Conservation (phyloP, 2,329 filamentous ascomycete species). For the Ophiosphaerella narmari region DNA sequence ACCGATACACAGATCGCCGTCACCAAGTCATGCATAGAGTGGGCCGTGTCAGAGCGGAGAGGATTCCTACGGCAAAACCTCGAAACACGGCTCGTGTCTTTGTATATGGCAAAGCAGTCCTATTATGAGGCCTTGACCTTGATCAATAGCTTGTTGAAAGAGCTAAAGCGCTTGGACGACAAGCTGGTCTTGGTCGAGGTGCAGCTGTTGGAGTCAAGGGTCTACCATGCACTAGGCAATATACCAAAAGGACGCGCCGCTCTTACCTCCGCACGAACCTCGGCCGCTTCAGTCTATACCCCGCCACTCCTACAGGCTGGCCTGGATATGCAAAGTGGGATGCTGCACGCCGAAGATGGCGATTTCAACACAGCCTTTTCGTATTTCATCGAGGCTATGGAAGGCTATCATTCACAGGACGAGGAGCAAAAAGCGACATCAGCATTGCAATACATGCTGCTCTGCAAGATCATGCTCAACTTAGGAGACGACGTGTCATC, state of each 20-base stretch:
- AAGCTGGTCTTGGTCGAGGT: slow-evolving; percentile 98
- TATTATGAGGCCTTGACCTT: slow-evolving; percentile 97
- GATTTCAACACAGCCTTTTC: slow-evolving; percentile 99
- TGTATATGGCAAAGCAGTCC: slow-evolving; percentile 96
- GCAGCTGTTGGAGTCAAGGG: slow-evolving; percentile 92
- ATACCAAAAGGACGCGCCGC: slow-evolving; percentile 94
- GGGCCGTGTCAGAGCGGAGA: slow-evolving; percentile 92
- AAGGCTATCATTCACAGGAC: slow-evolving; percentile 94
- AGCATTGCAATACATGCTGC: slow-evolving; percentile 97
- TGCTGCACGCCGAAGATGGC: slow-evolving; percentile 97
- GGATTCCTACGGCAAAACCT: slow-evolving; percentile 98
- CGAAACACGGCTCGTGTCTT: slow-evolving; percentile 88
- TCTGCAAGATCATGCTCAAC: slow-evolving; percentile 99
- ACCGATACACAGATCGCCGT: slow-evolving; percentile 92
- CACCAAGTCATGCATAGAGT: slow-evolving; percentile 99
- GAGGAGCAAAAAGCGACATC: slow-evolving; percentile 90
- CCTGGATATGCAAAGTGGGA: slow-evolving; percentile 98
- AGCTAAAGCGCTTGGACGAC: slow-evolving; percentile 97
- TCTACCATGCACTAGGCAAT: slow-evolving; percentile 97
- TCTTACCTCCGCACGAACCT: slow-evolving; percentile 90
- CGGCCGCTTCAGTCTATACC: slow-evolving; percentile 95
- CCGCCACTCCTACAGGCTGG: slow-evolving; percentile 93
- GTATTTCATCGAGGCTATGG: slow-evolving; percentile 98
- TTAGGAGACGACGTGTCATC: slow-evolving; percentile 93
- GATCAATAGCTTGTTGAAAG: slow-evolving; percentile 93